Evolutionary conservation across 257 asterid species (phyloP).

Genomic region (Galeopsis tetrahit): DNA sequence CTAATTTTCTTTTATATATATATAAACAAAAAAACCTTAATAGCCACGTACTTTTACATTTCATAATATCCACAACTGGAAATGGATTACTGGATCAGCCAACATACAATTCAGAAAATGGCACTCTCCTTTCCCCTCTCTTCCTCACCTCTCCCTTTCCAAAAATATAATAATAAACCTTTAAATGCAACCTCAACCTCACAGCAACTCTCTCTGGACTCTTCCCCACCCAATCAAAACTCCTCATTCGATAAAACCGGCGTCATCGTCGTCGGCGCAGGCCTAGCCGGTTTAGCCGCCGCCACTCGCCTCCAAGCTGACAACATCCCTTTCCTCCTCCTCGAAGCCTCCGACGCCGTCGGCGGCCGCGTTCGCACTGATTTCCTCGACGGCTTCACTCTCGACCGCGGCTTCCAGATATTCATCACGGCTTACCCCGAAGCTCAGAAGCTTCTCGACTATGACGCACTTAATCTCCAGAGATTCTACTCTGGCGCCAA

Average conservation of each 20-base stretch:
- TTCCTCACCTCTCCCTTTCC: slow-evolving; percentile 22
- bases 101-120: slow-evolving; percentile 29
- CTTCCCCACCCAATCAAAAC: slow-evolving; percentile 43
- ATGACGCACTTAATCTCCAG: slow-evolving; percentile 61
- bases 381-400: slow-evolving; percentile 73
- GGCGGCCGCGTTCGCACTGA: slow-evolving; percentile 99
- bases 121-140: slow-evolving; percentile 37
- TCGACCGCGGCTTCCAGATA: slow-evolving; percentile 96
- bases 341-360: slow-evolving; percentile 84
- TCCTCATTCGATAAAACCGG: slow-evolving; percentile 49
- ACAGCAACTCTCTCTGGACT: slow-evolving; percentile 46
- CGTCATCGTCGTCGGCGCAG: slow-evolving; percentile 84
- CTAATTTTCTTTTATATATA: too few relatives aligned
- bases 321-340: slow-evolving; percentile 69
- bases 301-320: slow-evolving; percentile 81
- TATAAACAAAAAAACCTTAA: too few relatives aligned
- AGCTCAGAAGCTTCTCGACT: slow-evolving; percentile 70
- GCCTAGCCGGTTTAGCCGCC: slow-evolving; percentile 95
- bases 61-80: not conserved
- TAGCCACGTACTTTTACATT: too few relatives aligned
- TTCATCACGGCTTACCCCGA: slow-evolving; percentile 95
- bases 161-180: slow-evolving; percentile 39
- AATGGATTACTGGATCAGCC: slow-evolving; percentile 10
- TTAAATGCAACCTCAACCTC: slow-evolving; percentile 54
- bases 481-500: slow-evolving; percentile 81